Conservation (phyloP, 495 filamentous ascomycete species). For the Haplographium delicatum region DNA sequence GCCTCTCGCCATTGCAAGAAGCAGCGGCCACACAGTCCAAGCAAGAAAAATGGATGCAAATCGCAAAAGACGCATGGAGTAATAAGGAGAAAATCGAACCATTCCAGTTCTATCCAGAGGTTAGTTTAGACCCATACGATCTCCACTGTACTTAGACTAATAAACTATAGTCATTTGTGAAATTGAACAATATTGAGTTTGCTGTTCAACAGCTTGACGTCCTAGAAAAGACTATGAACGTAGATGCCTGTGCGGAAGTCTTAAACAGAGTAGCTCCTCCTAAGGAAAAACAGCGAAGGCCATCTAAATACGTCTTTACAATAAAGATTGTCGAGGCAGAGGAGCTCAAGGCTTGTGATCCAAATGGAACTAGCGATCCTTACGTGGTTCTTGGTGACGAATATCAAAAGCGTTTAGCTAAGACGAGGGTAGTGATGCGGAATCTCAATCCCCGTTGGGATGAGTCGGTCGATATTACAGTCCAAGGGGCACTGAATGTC, state of each 20-base stretch:
- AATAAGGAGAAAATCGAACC: conserved; percentile 93
- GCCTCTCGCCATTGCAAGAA: conserved; percentile 80
- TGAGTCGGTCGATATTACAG: conserved; percentile 93
- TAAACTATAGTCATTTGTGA: conserved; percentile 73
- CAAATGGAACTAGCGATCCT: conserved; percentile 89
- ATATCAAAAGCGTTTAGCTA: conserved; percentile 94
- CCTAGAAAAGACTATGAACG: conserved; percentile 82
- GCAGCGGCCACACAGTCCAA: conserved; percentile 68
- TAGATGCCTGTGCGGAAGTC: conserved; percentile 86
- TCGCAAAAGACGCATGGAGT: conserved; percentile 93
- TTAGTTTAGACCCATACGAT: conserved; percentile 33
- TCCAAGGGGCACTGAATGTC: conserved; percentile 83
- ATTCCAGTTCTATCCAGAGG: conserved; percentile 95
- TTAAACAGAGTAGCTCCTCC: conserved; percentile 56
- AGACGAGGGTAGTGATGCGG: conserved; percentile 86
- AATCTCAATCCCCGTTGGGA: conserved; percentile 97
- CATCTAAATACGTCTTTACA: conserved; percentile 90
- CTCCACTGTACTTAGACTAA: neutral
- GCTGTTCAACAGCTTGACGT: conserved; percentile 85
- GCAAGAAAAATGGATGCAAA: conserved; percentile 85
- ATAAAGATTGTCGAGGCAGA: conserved; percentile 99
- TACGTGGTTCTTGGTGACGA: conserved; percentile 97
- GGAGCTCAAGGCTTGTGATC: conserved; percentile 94
- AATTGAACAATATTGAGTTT: conserved; percentile 96
- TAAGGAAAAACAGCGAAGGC: conserved; percentile 50